Base-by-base conservation (phyloP, 306 rosid genomes). In the Sesbania bispinosa region DNA sequence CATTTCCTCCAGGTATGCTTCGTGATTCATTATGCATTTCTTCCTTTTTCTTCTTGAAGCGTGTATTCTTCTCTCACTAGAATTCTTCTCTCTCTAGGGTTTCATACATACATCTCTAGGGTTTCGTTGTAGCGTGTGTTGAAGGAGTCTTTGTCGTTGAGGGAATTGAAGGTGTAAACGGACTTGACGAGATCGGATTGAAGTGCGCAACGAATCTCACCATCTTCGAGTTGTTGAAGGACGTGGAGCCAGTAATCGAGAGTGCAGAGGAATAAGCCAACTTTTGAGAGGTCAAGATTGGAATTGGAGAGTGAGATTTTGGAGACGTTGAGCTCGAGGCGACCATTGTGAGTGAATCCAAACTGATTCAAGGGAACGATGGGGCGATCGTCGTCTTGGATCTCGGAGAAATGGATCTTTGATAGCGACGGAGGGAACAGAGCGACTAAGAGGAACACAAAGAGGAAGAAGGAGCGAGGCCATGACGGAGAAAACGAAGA, bases 261-360 rank as follows among this genome's bases (percentile, higher is more conserved):
- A 29, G 98, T 87, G 51, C 93, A 85, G 62, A 93, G 96, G 43
- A 93, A 90, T 88, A 93, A 93, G 0, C 98, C 98, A 20, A 83
- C 86, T 51, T 77, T 71, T 62, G 88, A 75, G 53, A 90, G 90
- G 29, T 90, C 88, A 26, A 83, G 69, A 46, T 81, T 81, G 13
- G 83, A 23, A 26, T 71, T 62, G 62, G 88, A 85, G 70, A 86
- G 71, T 14, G 74, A 26, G 83, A 93, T 74, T 67, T 57, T 36
- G 5, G 89, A 85, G 27, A 88, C 91, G 52, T 26, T 75, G 80
- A 93, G 96, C 83, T 90, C 92, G 14, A 93, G 92, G 10, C 85
- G 85, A 30, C 98, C 98, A 15, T 55, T 79, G 66, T 85, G 96
- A 8, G 96, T 90, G 92, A 90, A 93, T 1, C 98, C 98, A 48